Evolutionary conservation across 495 filamentous ascomycete genomes (phyloP).

Genomic region (Hypoxylon intermedium): DNA sequence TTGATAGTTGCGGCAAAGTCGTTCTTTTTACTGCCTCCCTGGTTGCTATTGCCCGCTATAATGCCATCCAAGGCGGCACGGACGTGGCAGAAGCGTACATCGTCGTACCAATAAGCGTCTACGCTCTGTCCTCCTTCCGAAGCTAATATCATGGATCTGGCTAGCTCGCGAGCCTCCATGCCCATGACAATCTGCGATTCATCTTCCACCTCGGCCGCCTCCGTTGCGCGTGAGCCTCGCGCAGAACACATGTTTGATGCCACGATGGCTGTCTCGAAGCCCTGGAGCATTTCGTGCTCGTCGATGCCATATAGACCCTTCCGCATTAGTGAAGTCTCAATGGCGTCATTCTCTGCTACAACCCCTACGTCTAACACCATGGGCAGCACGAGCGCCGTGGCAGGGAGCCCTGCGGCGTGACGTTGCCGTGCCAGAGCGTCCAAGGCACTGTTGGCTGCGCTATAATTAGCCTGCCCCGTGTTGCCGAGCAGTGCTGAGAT

Average conservation of each 20-base stretch:
- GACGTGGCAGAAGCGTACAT: conserved; percentile 7
- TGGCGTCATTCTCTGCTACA: conserved; percentile 41
- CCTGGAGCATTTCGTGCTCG: conserved; percentile 42
- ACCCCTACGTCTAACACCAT: conserved; percentile 51
- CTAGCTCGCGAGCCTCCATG: conserved; percentile 9
- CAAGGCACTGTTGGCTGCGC: conserved; percentile 64
- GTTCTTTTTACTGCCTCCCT: not conserved
- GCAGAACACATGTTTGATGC: not conserved
- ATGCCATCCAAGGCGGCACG: not conserved
- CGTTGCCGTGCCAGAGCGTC: conserved; percentile 54
- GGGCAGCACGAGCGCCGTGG: conserved; percentile 51
- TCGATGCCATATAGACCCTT: conserved; percentile 48
- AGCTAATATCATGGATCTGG: conserved; percentile 6
- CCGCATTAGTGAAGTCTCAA: conserved; percentile 34
- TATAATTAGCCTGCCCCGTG: conserved; percentile 62
- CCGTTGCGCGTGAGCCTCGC: not conserved
- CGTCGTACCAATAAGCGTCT: conserved; percentile 11
- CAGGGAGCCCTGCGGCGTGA: conserved; percentile 42
- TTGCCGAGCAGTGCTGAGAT: conserved; percentile 59
- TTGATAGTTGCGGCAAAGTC: conserved; percentile 2
- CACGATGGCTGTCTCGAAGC: conserved; percentile 43
- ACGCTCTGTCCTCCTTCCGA: conserved; percentile 11
- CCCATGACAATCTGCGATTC: conserved; percentile 13
- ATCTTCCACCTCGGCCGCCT: not conserved
- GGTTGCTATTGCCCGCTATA: not conserved